A percentile compares a stretch with the other conserved stretches of the same genome.
phyloP scores from a whole-genome alignment of 805 yeast species.

The Helenozyma baotianmanensis region DNA sequence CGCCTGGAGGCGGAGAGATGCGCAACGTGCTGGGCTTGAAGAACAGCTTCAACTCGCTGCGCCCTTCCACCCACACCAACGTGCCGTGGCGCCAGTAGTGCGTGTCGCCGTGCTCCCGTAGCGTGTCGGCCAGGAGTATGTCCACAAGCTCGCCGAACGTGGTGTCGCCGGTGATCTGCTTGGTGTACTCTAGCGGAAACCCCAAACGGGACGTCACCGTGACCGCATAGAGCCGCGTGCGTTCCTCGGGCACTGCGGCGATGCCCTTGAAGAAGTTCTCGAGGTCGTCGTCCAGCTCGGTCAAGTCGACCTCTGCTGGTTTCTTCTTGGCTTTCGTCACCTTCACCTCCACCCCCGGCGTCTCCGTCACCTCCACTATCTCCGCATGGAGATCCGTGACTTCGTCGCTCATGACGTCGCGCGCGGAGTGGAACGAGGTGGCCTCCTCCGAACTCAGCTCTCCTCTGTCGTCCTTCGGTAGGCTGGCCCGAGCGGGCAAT shows the following conservation, averaged over 20 bases:
- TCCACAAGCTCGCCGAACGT: conserved; percentile 6
- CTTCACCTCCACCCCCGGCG: not conserved
- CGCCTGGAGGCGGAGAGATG: conserved; percentile 22
- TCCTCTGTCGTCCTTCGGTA: too few relatives aligned
- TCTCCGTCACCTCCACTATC: not conserved
- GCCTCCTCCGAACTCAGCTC: too few relatives aligned
- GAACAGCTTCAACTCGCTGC: conserved; percentile 32
- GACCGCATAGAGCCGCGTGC: conserved; percentile 25
- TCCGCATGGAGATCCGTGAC: too few relatives aligned
- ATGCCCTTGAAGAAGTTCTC: conserved; percentile 8
- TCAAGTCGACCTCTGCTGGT: conserved; percentile 1
- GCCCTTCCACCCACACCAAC: conserved; percentile 39
- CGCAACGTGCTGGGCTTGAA: conserved; percentile 38
- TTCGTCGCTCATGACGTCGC: conserved; percentile 5
- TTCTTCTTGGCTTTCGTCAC: not conserved
- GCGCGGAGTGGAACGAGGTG: conserved; percentile 5
- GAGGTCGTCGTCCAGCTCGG: conserved; percentile 13
- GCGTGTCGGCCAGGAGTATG: conserved; percentile 5
- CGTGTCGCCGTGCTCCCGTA: conserved; percentile 1
- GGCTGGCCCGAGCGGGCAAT: too few relatives aligned
- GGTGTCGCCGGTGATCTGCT: conserved; percentile 18
- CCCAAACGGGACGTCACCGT: conserved; percentile 25
- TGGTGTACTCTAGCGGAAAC: conserved; percentile 17
- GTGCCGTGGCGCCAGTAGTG: conserved; percentile 13
- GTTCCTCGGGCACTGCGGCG: conserved; percentile 25